Percentiles rank a stretch among this genome's conserved stretches.
These are phyloP conservation scores for Cardiosporidium cionae DNA, from an alignment of 169 alveolate species.

Conservation along the genomic window DNA sequence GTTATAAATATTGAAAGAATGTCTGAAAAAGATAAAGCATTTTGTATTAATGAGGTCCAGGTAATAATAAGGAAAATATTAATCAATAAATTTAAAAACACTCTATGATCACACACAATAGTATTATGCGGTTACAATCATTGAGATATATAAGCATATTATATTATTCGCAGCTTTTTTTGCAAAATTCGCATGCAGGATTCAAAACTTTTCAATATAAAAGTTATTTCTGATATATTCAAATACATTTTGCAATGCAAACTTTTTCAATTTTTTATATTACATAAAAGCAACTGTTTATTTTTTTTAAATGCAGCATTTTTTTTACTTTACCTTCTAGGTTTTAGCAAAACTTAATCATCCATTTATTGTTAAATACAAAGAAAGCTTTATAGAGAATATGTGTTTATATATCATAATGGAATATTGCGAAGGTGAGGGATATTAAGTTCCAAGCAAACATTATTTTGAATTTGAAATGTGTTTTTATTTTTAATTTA, in stretches of 20 bases:
- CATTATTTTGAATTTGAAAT: too few species aligned
- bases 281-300: not conserved
- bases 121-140: too few species aligned
- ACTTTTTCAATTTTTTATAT: not conserved
- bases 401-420: constrained; percentile 67
- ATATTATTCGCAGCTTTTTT: too few species aligned
- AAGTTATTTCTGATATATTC: not conserved
- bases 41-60: constrained; percentile 70
- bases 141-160: too few species aligned
- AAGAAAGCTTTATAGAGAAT: constrained; percentile 80
- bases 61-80: not conserved
- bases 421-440: constrained; percentile 83
- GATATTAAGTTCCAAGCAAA: too few species aligned
- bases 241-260: not conserved
- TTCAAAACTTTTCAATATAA: not conserved
- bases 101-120: too few species aligned
- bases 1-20: constrained; percentile 62
- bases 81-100: not conserved
- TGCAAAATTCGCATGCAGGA: too few species aligned
- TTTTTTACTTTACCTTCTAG: constrained; percentile 22
- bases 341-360: constrained; percentile 76
- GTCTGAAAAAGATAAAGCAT: constrained; percentile 57
- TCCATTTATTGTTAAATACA: constrained; percentile 80
- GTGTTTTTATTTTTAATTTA: too few species aligned
- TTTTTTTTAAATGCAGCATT: too few species aligned